These are phyloP conservation scores for Isabelozyma pseudorhagii DNA, from an alignment of 805 yeast species.

Conservation along the genomic window DNA sequence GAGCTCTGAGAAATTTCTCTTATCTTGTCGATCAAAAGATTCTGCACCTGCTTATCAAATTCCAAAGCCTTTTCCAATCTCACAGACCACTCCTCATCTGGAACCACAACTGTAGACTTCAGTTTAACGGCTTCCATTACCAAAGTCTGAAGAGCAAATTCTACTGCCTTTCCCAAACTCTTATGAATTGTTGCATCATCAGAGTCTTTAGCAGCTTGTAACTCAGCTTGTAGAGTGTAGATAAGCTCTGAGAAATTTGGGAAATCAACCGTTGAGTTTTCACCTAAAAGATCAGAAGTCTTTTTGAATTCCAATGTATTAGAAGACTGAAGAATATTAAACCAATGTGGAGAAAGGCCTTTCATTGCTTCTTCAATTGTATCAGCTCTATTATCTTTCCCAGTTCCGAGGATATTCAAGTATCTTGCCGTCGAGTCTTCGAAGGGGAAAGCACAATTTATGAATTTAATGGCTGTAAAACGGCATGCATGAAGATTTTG, in stretches of 20 bases:
- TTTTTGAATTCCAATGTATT: conserved; percentile 41
- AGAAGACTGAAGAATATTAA: conserved; percentile 47
- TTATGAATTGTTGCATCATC: conserved; percentile 21
- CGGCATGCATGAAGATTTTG: conserved; percentile 48
- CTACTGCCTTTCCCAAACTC: conserved; percentile 41
- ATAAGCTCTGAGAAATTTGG: conserved; percentile 53
- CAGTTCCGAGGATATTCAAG: conserved; percentile 64
- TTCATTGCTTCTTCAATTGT: conserved; percentile 73
- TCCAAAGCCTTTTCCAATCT: conserved; percentile 69
- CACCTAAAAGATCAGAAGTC: conserved; percentile 44
- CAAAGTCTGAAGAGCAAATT: conserved; percentile 55
- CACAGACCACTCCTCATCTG: conserved; percentile 72
- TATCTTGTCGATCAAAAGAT: conserved; percentile 18
- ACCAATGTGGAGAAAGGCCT: conserved; percentile 86
- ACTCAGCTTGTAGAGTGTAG: conserved; percentile 13
- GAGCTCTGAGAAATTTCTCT: conserved; percentile 4
- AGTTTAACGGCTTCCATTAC: conserved; percentile 63
- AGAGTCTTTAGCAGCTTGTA: conserved; percentile 16
- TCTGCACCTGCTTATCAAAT: conserved; percentile 51
- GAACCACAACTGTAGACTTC: conserved; percentile 51
- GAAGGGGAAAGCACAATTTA: conserved; percentile 64
- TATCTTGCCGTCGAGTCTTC: conserved; percentile 64
- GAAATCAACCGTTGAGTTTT: conserved; percentile 38
- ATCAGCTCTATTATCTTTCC: conserved; percentile 59
- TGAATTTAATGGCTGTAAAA: conserved; percentile 61